Base-by-base conservation (phyloP, 129 eudicot genomes). In the Mikania micrantha region DNA sequence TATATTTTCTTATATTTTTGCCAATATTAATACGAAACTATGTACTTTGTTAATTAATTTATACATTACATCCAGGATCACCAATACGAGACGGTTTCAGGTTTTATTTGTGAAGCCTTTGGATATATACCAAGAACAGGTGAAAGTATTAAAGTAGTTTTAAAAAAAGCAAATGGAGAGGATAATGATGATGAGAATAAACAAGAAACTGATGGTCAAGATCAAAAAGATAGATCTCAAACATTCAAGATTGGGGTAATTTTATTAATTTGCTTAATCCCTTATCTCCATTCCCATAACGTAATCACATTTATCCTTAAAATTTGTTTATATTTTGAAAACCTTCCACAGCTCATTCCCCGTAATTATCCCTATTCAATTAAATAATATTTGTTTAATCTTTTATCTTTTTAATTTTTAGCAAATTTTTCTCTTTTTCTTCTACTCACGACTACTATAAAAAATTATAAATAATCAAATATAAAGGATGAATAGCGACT, bases 111-210 rank as follows among this genome's bases (percentile, higher is more conserved):
- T 32, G 92, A 86, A 66, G 83, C 85, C 39, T 86, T 86, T 68
- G 92, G 92, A 78, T 86, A 86, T 80, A 86, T 86, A 52, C 92
- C 92, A 60, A 86, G 87, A 77, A 83, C 86, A 15, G 92, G 88
- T 69, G 88, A 86, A 82, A 86, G 79, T 74, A 72, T 80, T 62
- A 83, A 77, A 67, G 88, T 86, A 53, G 69, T 82, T 60, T 65
- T 86, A 16, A 74, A 77, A 41, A 86, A 73, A 58, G 78, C 85
- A 39, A 83, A 58, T 36, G 54, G 77, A 69, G 90, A 81, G 58
- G 87, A 74, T 40, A 66, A 25, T 36, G 83, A 77, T 10, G 74
- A 66, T 40, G 82, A 67, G 64, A 77, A 49, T 39, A 77, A 83
- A 68, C 75, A 71, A 48, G 86, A 82, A 80, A 59, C 74, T 20